Percentiles rank a stretch among this genome's conserved stretches.
Conservation (phyloP, 352 stramenopile species). For the Globisporangium middletonii region DNA sequence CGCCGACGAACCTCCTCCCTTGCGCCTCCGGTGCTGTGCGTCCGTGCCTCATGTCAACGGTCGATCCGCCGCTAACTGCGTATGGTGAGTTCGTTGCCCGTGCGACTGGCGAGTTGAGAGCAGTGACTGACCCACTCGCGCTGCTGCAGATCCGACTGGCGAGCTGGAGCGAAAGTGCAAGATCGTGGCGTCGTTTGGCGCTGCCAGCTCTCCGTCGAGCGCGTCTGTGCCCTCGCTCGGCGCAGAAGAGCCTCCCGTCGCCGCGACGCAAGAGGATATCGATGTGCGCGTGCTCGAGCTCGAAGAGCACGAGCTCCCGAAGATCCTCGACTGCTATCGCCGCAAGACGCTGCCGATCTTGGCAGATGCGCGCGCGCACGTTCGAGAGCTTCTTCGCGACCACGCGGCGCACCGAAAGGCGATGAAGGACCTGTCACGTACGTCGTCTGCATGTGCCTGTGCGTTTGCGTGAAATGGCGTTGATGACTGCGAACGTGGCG, state of each 20-base stretch:
- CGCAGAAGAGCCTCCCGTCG: background rate
- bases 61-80: slow-evolving; percentile 26
- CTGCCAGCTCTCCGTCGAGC: background rate
- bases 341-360: slow-evolving; percentile 46
- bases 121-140: slow-evolving; percentile 3
- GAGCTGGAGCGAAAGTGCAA: slow-evolving; percentile 42
- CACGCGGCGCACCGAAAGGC: slow-evolving; percentile 11
- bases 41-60: slow-evolving; percentile 19
- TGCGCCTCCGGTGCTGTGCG: slow-evolving; percentile 9
- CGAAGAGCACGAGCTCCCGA: slow-evolving; percentile 36
- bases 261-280: slow-evolving; percentile 17
- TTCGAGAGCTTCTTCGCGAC: slow-evolving; percentile 20
- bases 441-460: slow-evolving; percentile 1
- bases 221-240: background rate
- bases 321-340: slow-evolving; percentile 41
- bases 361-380: slow-evolving; percentile 29
- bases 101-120: background rate
- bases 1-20: slow-evolving; percentile 27
- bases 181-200: slow-evolving; percentile 38
- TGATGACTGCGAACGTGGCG: slow-evolving; percentile 7
- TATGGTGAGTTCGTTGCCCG: slow-evolving; percentile 26
- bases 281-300: slow-evolving; percentile 34
- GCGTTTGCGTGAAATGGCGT: background rate
- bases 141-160: slow-evolving; percentile 30
- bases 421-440: slow-evolving; percentile 7